These are phyloP conservation scores for Penicillium sp. DNA, from an alignment of 2,329 filamentous ascomycete species.

Conservation along the genomic window DNA sequence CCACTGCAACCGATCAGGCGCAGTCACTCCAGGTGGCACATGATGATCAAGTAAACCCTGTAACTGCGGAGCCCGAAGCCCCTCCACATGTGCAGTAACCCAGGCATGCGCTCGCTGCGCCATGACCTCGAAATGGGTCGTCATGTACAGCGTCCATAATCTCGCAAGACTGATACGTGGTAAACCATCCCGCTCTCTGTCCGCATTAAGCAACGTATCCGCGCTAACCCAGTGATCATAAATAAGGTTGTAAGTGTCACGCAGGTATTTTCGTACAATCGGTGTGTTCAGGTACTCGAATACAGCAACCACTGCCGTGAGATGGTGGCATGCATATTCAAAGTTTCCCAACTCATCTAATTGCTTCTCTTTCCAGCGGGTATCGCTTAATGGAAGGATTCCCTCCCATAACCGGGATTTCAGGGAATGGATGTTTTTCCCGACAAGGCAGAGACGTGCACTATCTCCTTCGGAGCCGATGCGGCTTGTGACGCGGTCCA, in stretches of 20 bases:
- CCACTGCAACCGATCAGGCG: constrained; percentile 15
- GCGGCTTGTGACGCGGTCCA: background rate
- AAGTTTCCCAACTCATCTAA: constrained; percentile 21
- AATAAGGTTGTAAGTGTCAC: constrained; percentile 27
- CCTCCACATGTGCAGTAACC: constrained; percentile 18
- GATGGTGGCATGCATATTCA: constrained; percentile 23
- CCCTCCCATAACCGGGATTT: constrained; percentile 28
- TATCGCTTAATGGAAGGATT: constrained; percentile 26
- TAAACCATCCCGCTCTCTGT: constrained; percentile 2
- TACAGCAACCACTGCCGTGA: constrained; percentile 20
- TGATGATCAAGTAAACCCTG: constrained; percentile 6
- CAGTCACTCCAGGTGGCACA: background rate
- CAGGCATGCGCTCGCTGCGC: constrained; percentile 24
- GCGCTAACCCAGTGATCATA: constrained; percentile 16
- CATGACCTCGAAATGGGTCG: constrained; percentile 23
- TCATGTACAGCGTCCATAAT: constrained; percentile 25
- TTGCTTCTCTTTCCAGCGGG: constrained; percentile 23
- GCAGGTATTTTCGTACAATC: constrained; percentile 10
- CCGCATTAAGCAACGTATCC: constrained; percentile 18
- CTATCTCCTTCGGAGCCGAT: constrained; percentile 14
- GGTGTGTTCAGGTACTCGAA: constrained; percentile 28
- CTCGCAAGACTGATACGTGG: constrained; percentile 12
- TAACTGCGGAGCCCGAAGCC: constrained; percentile 14
- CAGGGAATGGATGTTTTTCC: constrained; percentile 26
- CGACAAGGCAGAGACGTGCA: constrained; percentile 17